These are phyloP conservation scores for Lentinus polychrous DNA, from an alignment of 1,284 basidiomycete species.

Conservation along the genomic window DNA sequence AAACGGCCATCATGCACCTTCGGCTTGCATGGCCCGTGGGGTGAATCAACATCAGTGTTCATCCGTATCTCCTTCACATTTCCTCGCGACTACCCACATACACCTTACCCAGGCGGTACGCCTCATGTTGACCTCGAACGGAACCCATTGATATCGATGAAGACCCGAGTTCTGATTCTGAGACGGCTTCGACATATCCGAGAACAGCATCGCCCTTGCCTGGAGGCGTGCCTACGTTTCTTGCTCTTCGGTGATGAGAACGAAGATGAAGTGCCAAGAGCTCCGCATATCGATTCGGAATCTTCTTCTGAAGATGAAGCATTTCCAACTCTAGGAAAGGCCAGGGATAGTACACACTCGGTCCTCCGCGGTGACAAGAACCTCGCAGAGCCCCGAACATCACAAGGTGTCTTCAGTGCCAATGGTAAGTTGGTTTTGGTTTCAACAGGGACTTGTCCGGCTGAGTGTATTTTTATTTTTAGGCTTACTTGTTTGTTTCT, in stretches of 20 bases:
- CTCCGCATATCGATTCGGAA: conserved; percentile 42
- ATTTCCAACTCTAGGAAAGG: conserved; percentile 27
- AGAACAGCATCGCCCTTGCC: conserved; percentile 65
- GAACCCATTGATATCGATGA: conserved; percentile 72
- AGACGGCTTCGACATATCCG: conserved; percentile 69
- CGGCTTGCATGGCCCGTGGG: conserved; percentile 88
- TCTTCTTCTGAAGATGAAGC: conserved; percentile 42
- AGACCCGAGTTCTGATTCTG: conserved; percentile 71
- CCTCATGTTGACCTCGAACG: conserved; percentile 81
- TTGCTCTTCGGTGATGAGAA: conserved; percentile 63
- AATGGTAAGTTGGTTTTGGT: conserved; percentile 49
- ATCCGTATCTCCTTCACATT: conserved; percentile 90
- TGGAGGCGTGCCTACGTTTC: conserved; percentile 78
- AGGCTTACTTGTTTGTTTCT: conserved; percentile 86
- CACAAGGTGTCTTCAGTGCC: conserved; percentile 80
- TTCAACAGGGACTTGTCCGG: not conserved
- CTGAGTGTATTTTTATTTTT: not conserved
- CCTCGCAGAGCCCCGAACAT: conserved; percentile 71
- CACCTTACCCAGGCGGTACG: conserved; percentile 50
- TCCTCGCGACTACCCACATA: conserved; percentile 76
- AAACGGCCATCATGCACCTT: conserved; percentile 74
- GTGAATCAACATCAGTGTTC: conserved; percentile 71
- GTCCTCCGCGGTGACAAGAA: conserved; percentile 64
- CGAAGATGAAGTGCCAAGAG: conserved; percentile 24
- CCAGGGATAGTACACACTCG: conserved; percentile 43